Conservation (phyloP, 2,329 filamentous ascomycete species). For the Pseudocercospora macadamiae region DNA sequence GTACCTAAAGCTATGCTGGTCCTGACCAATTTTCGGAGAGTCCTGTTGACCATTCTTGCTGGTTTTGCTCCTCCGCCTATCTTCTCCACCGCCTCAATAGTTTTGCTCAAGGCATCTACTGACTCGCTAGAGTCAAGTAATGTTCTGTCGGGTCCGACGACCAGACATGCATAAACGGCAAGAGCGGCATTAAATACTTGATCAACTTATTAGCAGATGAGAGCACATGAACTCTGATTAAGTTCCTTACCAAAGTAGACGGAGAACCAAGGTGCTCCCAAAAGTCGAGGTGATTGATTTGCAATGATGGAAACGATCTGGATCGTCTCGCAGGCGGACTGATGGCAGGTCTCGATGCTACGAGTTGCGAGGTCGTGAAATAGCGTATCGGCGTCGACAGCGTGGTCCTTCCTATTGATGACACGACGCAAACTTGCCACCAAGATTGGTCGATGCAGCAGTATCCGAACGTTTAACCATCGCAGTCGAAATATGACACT, state of each 20-base stretch:
- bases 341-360: neutral
- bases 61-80: constrained; percentile 1
- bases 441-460: neutral
- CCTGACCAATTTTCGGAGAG: neutral
- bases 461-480: neutral
- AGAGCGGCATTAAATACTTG: neutral
- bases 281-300: neutral
- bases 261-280: constrained; percentile 3
- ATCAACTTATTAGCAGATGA: neutral
- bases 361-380: neutral
- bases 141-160: neutral
- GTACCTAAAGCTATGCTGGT: neutral
- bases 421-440: neutral
- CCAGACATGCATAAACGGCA: neutral
- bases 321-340: neutral
- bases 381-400: neutral
- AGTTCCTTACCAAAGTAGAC: neutral
- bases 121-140: neutral
- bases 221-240: neutral
- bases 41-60: neutral
- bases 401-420: neutral
- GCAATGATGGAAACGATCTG: neutral
- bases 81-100: neutral
- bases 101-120: neutral
- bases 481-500: neutral